These are phyloP conservation scores for Rhipidocladum racemiflorum DNA, from an alignment of 176 grass and related monocot genomes.

Conservation along the genomic window DNA sequence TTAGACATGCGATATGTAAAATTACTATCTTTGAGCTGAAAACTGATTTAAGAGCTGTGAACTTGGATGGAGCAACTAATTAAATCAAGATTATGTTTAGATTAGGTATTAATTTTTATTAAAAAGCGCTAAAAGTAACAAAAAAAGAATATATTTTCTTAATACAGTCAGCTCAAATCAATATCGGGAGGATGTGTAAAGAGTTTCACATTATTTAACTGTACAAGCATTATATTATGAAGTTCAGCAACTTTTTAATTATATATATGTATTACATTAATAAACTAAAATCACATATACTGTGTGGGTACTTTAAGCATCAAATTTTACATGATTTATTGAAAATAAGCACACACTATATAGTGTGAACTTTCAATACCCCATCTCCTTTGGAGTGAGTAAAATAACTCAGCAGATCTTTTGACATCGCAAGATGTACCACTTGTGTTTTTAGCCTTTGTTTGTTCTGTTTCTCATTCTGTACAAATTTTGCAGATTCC, in stretches of 20 bases:
- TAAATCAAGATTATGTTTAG: neutral
- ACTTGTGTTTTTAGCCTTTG: neutral
- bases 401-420: neutral
- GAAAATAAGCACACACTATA: neutral
- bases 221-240: neutral
- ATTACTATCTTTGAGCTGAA: neutral
- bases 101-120: neutral
- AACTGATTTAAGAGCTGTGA: neutral
- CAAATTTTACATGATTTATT: neutral
- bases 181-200: neutral
- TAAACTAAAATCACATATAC: neutral
- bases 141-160: neutral
- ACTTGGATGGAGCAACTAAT: neutral
- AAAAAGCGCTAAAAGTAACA: neutral
- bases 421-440: slow-evolving; percentile 17
- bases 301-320: neutral
- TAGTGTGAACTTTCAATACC: neutral
- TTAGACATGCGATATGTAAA: neutral
- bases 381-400: neutral
- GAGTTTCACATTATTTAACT: neutral
- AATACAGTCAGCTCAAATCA: neutral
- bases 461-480: slow-evolving; percentile 10
- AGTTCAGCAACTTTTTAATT: neutral
- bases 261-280: neutral
- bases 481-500: slow-evolving; percentile 45